Percentiles rank a stretch among this genome's conserved stretches.
Evolutionary conservation across 2,329 filamentous ascomycete species (phyloP).

Genomic region (Xylaria digitata): DNA sequence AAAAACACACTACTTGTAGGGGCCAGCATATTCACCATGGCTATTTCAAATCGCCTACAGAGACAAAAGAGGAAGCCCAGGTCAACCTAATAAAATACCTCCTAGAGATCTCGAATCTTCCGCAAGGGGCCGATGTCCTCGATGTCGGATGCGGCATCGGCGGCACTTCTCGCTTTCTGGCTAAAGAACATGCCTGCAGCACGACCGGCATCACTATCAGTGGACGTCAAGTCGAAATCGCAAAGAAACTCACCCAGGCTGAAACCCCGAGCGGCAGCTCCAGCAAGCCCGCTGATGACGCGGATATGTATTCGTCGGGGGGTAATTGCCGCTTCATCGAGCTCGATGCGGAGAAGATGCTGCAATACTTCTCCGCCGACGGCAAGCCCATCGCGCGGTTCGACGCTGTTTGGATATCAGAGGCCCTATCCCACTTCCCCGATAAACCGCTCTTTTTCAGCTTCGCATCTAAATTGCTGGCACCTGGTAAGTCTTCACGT

Average conservation of each 20-base stretch:
- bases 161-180: slow-evolving; percentile 68
- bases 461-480: slow-evolving; percentile 62
- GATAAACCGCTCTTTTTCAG: slow-evolving; percentile 69
- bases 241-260: slow-evolving; percentile 59
- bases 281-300: neutral
- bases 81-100: slow-evolving; percentile 67
- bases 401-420: slow-evolving; percentile 71
- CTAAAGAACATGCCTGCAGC: slow-evolving; percentile 60
- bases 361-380: slow-evolving; percentile 58
- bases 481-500: slow-evolving; percentile 59
- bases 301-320: slow-evolving; percentile 25
- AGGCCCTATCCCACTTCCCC: slow-evolving; percentile 70
- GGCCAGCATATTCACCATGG: slow-evolving; percentile 73
- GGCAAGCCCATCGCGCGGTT: slow-evolving; percentile 51
- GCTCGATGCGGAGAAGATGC: slow-evolving; percentile 71
- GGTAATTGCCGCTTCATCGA: slow-evolving; percentile 64
- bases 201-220: slow-evolving; percentile 72
- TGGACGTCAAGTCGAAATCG: slow-evolving; percentile 68
- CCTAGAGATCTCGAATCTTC: slow-evolving; percentile 59
- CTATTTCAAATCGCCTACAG: slow-evolving; percentile 63
- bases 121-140: slow-evolving; percentile 57
- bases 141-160: slow-evolving; percentile 72
- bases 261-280: slow-evolving; percentile 40
- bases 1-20: slow-evolving; percentile 52
- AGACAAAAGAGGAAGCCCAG: slow-evolving; percentile 69